Conservation (phyloP, 148 eudicot species). For the Cornus controversa region DNA sequence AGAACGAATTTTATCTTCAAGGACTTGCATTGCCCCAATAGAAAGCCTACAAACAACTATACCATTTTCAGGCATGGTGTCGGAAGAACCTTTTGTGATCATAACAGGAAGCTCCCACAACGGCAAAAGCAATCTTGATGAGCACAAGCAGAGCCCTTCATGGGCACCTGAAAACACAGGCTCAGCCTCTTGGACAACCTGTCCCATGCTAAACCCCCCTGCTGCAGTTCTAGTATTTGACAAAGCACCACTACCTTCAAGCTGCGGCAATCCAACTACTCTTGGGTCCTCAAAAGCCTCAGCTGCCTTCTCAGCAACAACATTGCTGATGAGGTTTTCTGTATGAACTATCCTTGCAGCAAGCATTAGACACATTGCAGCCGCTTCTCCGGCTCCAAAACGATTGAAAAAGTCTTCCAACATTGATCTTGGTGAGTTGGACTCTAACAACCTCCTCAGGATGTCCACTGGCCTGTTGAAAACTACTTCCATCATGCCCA, state of each 20-base stretch:
- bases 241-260: constrained; percentile 84
- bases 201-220: constrained; percentile 99
- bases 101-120: constrained; percentile 92
- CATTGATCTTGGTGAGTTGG: constrained; percentile 75
- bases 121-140: constrained; percentile 91
- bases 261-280: constrained; percentile 91
- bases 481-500: constrained; percentile 99
- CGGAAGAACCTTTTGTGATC: constrained; percentile 51
- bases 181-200: constrained; percentile 97
- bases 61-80: constrained; percentile 39
- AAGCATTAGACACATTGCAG: constrained; percentile 91
- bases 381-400: constrained; percentile 93
- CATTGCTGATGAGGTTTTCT: constrained; percentile 70
- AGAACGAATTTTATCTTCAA: constrained; percentile 88
- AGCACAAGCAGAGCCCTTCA: constrained; percentile 93
- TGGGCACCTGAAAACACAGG: constrained; percentile 96
- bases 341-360: constrained; percentile 74
- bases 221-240: constrained; percentile 74
- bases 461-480: constrained; percentile 95
- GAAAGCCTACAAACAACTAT: constrained; percentile 76
- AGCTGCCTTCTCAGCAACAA: constrained; percentile 91
- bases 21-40: constrained; percentile 73
- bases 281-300: constrained; percentile 97
- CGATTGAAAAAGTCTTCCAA: constrained; percentile 93
- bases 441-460: constrained; percentile 85